phyloP scores from a whole-genome alignment of 2,329 filamentous ascomycete genomes.

The Sporothrix dimorphospora region DNA sequence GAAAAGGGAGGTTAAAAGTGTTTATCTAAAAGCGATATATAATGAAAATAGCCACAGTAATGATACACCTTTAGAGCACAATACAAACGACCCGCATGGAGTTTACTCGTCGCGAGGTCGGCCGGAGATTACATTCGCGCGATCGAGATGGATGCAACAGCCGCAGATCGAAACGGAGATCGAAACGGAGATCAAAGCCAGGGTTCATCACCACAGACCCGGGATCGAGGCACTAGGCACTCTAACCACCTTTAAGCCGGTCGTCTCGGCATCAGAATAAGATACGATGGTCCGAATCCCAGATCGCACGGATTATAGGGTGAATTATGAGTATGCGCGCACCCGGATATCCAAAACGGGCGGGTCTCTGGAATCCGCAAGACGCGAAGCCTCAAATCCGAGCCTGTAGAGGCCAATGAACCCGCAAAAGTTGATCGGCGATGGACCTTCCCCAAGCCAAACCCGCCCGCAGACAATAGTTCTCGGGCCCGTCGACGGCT shows the following conservation, averaged over 20 bases:
- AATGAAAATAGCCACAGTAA: constrained; percentile 4
- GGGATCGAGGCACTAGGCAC: not conserved
- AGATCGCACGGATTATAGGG: too few relatives aligned
- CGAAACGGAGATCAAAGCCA: not conserved
- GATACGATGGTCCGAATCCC: too few relatives aligned
- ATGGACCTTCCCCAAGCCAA: not conserved
- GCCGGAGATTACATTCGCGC: not conserved
- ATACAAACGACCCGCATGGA: not conserved
- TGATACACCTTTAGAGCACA: constrained; percentile 13
- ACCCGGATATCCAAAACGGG: not conserved
- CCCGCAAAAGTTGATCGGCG: not conserved
- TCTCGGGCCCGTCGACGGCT: not conserved
- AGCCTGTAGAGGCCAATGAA: not conserved
- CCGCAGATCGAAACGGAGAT: not conserved
- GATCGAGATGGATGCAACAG: not conserved
- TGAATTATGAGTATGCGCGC: too few relatives aligned
- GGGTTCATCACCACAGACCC: not conserved
- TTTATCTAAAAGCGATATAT: not conserved
- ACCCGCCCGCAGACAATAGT: not conserved
- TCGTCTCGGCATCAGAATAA: not conserved
- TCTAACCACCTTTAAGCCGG: not conserved
- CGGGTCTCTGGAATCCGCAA: not conserved
- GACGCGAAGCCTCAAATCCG: not conserved
- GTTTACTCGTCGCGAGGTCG: not conserved
- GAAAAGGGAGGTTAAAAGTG: constrained; percentile 10